Evolutionary conservation across 257 asterid genomes (phyloP).

Genomic region (Prunella vulgaris): DNA sequence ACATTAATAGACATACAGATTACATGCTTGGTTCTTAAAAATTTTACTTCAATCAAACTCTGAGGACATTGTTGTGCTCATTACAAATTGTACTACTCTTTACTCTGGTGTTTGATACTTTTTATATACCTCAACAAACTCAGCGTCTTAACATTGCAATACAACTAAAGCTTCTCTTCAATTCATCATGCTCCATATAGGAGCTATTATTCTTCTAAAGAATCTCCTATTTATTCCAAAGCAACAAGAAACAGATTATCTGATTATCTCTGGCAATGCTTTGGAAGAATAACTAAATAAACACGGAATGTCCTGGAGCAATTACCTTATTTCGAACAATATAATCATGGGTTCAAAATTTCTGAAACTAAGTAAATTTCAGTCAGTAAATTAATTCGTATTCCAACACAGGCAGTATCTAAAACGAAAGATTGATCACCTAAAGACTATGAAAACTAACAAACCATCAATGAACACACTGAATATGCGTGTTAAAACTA

Average conservation of each 20-base stretch:
- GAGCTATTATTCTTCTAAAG: not conserved
- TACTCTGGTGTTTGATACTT: not conserved
- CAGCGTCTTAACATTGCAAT: not conserved
- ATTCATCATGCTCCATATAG: not conserved
- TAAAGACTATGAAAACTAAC: not conserved
- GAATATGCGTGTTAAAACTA: not conserved
- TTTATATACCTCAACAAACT: not conserved
- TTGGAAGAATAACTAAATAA: not conserved
- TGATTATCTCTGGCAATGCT: not conserved
- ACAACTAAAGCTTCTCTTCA: not conserved
- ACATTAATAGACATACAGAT: not conserved
- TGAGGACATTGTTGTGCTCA: not conserved
- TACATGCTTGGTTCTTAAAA: not conserved
- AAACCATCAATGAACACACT: not conserved
- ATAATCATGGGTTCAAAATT: not conserved
- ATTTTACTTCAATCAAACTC: no score
- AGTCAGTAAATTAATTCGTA: not conserved
- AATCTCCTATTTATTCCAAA: not conserved
- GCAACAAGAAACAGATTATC: not conserved
- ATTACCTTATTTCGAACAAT: not conserved
- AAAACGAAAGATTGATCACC: not conserved
- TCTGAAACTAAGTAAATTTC: not conserved
- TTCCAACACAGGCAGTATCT: no score
- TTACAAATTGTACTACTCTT: not conserved
- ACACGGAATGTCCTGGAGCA: conserved; percentile 8